Evolutionary conservation across 345 rosid species (phyloP), one percentile per base, ranked within the genome.

Genomic region (Draba incana): DNA sequence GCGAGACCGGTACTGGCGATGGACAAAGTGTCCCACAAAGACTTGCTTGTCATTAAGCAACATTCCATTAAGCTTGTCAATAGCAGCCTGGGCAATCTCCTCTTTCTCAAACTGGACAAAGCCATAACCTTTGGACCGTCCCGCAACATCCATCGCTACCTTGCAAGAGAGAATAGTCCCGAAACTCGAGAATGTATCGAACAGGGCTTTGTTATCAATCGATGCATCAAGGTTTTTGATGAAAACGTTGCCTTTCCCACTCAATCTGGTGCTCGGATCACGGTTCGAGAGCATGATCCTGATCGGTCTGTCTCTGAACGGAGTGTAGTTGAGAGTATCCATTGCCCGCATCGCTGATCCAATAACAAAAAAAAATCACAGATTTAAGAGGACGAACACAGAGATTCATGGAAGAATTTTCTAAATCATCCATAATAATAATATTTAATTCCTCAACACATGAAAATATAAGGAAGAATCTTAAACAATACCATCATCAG

Each of bases 201-300:
- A 69, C 71, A 88, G 56, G 1, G 84, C 80, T 65, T 83, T 88
- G 83, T 83, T 82, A 64, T 86, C 89, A 8, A 88, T 75, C 0
- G 84, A 50, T 3, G 70, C 10, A 35, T 84, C 88, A n/a, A 88
- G 81, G 72, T 88, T 88, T 81, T 88, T 88, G 76, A 88, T 83
- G 51, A 84, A 88, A n/a, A 88, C 79, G 15, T 88, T 88, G 14
- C 78, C 96, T 75, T 77, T 71, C 5, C 96, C 92, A 66, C 87
- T 86, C 52, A 75, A 75, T 39, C 96, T 70, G 5, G 76, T 71
- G 41, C 84, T 83, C 6, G 92, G 92, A 78, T 88, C 96, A 30
- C 92, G 81, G 55, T 86, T 82, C 24, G 90, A 88, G 57, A 72
- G 82, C 96, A 88, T 88, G 44, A 86, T 84, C 78, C 96, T 72